A percentile compares a stretch with the other conserved stretches of the same genome.
Evolutionary conservation across 202 grass and related monocot genomes (phyloP).

Genomic region (Zoysia matrella): DNA sequence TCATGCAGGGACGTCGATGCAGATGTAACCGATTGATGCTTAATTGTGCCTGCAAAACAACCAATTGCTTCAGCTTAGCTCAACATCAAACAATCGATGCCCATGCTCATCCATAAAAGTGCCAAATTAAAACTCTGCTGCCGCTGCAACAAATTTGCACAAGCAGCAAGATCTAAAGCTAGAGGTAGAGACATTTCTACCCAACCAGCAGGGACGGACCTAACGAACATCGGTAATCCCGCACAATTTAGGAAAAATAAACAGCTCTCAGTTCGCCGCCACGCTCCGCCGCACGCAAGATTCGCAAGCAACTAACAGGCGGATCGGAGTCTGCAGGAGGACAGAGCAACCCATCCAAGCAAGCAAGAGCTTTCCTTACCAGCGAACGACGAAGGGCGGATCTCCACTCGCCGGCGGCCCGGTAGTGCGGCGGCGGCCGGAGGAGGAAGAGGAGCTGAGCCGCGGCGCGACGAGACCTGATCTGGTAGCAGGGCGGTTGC

Average conservation of each 20-base stretch:
- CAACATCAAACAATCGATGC: background rate
- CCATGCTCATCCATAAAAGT: background rate
- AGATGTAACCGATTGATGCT: background rate
- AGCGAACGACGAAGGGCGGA: background rate
- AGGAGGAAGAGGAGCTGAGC: background rate
- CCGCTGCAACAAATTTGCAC: background rate
- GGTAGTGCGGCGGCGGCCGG: background rate
- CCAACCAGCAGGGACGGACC: background rate
- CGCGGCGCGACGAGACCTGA: conserved; percentile 24
- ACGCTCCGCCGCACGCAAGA: background rate
- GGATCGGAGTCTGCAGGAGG: conserved; percentile 30
- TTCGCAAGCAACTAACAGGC: background rate
- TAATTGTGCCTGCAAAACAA: too few species aligned
- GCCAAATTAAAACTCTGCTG: conserved; percentile 1
- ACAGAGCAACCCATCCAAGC: conserved; percentile 1
- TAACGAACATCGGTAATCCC: background rate
- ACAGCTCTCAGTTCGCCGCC: background rate
- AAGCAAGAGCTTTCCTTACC: conserved; percentile 25
- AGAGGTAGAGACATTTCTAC: background rate
- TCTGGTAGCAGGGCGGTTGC: conserved; percentile 43
- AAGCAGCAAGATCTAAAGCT: conserved; percentile 30
- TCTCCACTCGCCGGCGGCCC: background rate
- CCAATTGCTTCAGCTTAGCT: conserved; percentile 34
- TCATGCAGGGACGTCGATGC: conserved; percentile 6
- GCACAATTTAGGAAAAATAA: background rate